phyloP scores from a whole-genome alignment of 805 yeast genomes.

The Starmerella vitae region DNA sequence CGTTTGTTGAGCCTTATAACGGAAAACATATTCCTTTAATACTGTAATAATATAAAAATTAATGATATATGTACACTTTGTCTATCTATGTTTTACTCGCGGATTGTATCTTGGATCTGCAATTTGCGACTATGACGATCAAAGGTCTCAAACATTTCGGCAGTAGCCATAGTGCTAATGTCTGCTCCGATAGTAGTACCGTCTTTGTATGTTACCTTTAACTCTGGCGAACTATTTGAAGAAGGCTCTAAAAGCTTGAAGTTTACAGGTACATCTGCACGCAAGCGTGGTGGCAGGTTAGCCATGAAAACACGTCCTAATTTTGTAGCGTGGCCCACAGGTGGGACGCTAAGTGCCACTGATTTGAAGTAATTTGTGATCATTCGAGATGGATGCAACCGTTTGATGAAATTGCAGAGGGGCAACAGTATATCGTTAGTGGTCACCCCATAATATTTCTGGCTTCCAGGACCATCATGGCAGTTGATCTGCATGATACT shows the following conservation, averaged over 20 bases:
- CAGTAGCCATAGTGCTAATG: conserved; percentile 43
- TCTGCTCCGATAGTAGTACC: conserved; percentile 56
- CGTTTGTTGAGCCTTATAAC: conserved; percentile 5
- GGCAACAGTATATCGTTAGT: too few species aligned
- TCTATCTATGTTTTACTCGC: conserved; percentile 12
- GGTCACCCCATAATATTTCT: too few species aligned
- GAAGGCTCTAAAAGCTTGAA: conserved; percentile 42
- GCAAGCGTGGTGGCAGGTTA: conserved; percentile 63
- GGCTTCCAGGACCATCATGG: too few species aligned
- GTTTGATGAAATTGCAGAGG: neutral
- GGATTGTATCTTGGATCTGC: conserved; percentile 44
- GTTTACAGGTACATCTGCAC: conserved; percentile 47
- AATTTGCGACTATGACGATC: conserved; percentile 75
- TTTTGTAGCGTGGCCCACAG: conserved; percentile 36
- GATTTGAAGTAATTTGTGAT: conserved; percentile 79
- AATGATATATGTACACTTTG: neutral
- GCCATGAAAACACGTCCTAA: conserved; percentile 68
- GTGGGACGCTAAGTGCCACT: conserved; percentile 50
- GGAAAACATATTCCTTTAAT: conserved; percentile 8
- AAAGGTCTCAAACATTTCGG: conserved; percentile 51
- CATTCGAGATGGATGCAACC: conserved; percentile 47
- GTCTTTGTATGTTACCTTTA: conserved; percentile 70
- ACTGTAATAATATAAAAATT: too few species aligned
- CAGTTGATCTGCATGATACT: too few species aligned
- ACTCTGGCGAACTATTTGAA: conserved; percentile 40